A percentile compares a stretch with the other conserved stretches of the same genome.
Evolutionary conservation across 2,329 filamentous ascomycete species (phyloP).

Genomic region (Gnomoniopsis sp.): DNA sequence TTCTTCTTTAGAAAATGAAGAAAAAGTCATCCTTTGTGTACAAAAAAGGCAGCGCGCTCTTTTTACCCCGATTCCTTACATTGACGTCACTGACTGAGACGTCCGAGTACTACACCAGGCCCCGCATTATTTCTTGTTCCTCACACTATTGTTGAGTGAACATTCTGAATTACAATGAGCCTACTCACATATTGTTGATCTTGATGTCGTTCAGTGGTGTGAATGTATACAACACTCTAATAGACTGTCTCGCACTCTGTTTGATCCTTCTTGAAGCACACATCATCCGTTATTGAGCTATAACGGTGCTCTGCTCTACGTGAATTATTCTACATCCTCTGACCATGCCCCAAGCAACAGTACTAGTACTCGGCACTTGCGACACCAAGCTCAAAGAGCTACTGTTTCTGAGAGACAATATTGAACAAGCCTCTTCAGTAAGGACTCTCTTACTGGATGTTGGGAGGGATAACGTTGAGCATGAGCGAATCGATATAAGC

Average conservation of each 20-base stretch:
- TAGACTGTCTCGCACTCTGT: neutral
- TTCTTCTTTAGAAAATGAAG: no score
- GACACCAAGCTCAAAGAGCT: constrained; percentile 63
- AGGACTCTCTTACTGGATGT: constrained; percentile 35
- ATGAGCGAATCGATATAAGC: constrained; percentile 45
- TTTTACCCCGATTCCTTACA: neutral
- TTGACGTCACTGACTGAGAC: constrained; percentile 3
- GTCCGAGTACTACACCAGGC: neutral
- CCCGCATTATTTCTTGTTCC: constrained; percentile 10
- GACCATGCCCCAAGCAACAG: constrained; percentile 26
- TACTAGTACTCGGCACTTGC: constrained; percentile 59
- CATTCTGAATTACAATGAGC: neutral
- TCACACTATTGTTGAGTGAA: neutral
- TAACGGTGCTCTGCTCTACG: no score
- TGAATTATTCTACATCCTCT: neutral
- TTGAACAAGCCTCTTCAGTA: constrained; percentile 28
- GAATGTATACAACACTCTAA: neutral
- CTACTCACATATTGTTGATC: neutral
- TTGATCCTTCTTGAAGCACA: no score
- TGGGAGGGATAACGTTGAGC: constrained; percentile 40
- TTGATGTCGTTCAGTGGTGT: neutral
- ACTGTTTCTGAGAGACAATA: constrained; percentile 47
- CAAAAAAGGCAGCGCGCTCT: neutral
- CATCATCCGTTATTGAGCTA: no score
- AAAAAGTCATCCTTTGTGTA: neutral